Base-by-base conservation (phyloP, 208 protist genomes). In the Leishmania guyanensis region DNA sequence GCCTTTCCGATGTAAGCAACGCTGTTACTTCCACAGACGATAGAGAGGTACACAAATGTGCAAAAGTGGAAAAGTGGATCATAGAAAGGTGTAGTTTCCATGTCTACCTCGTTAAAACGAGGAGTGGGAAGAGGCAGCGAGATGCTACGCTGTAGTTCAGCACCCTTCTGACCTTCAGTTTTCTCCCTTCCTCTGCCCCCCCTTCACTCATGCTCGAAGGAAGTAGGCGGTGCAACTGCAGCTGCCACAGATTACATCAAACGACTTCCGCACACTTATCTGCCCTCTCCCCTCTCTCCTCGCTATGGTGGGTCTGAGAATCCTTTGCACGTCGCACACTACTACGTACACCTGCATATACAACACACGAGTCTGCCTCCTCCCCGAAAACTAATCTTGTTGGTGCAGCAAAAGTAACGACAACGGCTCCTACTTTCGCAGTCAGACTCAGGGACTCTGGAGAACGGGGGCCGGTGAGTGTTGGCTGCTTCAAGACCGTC, bases 1-100 rank as follows among this genome's bases (percentile, higher is more conserved):
- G 77, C 56, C 2, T 86, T 86, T 58, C 22, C 82, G 20, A 86
- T 86, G 82, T 86, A 82, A 82, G 46, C 53, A n/a, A 48, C 51
- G 33, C 29, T 62, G 72, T n/a, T 29, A n/a, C 46, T 17, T 62
- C 29, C 72, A 62, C 29, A 53, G 39, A 4, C 39, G 22, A 36
- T 29, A 17, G 46, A 10, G 16, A 36, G 20, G 9, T n/a, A 54
- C 43, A 39, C 46, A 33, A 39, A 48, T 33, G 43, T 33, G 69
- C 33, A 22, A 54, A 54, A 54, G 39, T 73, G 22, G 10, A 54
- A 36, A 73, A 73, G 20, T 20, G 9, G 8, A 73, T 51, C 22
- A 46, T 54, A 73, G 46, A 54, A 51, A 6, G 36, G 46, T 20
- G 33, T 48, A 36, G 9, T 53, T 73, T 54, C 26, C 20, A 46